Evolutionary conservation across 2,329 filamentous ascomycete genomes (phyloP), one percentile per base, ranked within the genome.

Genomic region (Sarocladiaceae sp.): DNA sequence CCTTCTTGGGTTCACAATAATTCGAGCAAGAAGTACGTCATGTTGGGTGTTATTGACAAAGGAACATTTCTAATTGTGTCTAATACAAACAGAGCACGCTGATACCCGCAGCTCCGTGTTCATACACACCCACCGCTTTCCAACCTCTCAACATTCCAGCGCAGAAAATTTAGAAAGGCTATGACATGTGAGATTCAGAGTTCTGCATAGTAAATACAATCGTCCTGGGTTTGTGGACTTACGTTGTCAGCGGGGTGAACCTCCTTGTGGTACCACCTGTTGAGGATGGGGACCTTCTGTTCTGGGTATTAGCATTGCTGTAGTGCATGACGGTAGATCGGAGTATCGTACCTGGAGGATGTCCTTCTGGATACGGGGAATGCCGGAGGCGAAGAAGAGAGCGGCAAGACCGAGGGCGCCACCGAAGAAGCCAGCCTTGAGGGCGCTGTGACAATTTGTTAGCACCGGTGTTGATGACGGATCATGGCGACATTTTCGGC

Each of bases 161-260:
- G 26, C 11, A 33, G 29, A 24, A 13, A 57, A 50, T 57, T 68
- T 67, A 69, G 57, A 69, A 69, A 43, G 66, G 65, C 66, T 67
- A 21, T 10, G 11, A 23, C 15, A 6, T 9, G 12, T 24, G 29
- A n/a, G 9, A 29, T 29, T n/a, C 5, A 6, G 13, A 26, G 3
- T 46, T 66, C 51, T 66, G 57, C 35, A 42, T 18, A 1, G 3
- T 9, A 11, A 20, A 13, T 16, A 11, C 6, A 11, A 20, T 1
- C 15, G 20, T 35, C 11, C 4, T 3, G 9, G 10, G 10, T 20
- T 23, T 12, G 5, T 15, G 20, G 10, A 71, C 77, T 68, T 55
- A 82, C 78, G 66, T 80, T 82, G 66, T 83, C 79, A 48, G 78
- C 75, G 48, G 78, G 67, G 53, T 76, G 72, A 53, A 76, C 55